These are phyloP conservation scores for Metschnikowia proteae DNA, from an alignment of 805 yeast genomes.

Conservation along the genomic window DNA sequence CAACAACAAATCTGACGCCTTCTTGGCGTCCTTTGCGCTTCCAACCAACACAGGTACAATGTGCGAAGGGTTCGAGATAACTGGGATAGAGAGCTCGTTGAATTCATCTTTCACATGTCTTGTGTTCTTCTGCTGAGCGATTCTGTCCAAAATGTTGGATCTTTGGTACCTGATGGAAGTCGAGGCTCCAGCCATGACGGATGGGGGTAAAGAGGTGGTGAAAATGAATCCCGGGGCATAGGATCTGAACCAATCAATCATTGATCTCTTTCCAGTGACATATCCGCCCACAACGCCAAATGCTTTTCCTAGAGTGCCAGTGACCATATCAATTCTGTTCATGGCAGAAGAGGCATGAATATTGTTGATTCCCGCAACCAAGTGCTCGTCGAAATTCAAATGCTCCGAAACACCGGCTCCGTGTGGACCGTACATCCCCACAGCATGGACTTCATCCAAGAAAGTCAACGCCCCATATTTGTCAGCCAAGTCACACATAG, in stretches of 20 bases:
- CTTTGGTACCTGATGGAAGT: conserved; percentile 85
- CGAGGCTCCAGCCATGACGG: conserved; percentile 92
- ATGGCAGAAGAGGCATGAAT: conserved; percentile 50
- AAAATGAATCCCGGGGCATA: conserved; percentile 97
- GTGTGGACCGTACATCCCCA: conserved; percentile 98
- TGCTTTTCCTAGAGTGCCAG: conserved; percentile 97
- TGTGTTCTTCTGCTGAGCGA: conserved; percentile 80
- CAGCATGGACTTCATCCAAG: conserved; percentile 98
- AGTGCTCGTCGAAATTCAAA: conserved; percentile 80
- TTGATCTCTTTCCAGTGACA: conserved; percentile 78
- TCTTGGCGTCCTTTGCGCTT: conserved; percentile 87
- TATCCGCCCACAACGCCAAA: conserved; percentile 98
- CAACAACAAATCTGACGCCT: conserved; percentile 85
- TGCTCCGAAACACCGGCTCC: conserved; percentile 99
- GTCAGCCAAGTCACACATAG: conserved; percentile 92
- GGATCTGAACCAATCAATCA: conserved; percentile 94
- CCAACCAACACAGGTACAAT: conserved; percentile 95
- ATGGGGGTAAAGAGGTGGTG: conserved; percentile 96
- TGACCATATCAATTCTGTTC: conserved; percentile 92
- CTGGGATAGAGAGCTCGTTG: conserved; percentile 77
- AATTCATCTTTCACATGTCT: conserved; percentile 77
- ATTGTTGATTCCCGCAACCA: conserved; percentile 55
- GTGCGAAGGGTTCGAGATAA: conserved; percentile 95
- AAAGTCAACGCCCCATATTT: conserved; percentile 97
- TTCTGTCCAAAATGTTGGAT: conserved; percentile 70